These are phyloP conservation scores for Apiosordaria backusii DNA, from an alignment of 495 filamentous ascomycete genomes.

Conservation along the genomic window DNA sequence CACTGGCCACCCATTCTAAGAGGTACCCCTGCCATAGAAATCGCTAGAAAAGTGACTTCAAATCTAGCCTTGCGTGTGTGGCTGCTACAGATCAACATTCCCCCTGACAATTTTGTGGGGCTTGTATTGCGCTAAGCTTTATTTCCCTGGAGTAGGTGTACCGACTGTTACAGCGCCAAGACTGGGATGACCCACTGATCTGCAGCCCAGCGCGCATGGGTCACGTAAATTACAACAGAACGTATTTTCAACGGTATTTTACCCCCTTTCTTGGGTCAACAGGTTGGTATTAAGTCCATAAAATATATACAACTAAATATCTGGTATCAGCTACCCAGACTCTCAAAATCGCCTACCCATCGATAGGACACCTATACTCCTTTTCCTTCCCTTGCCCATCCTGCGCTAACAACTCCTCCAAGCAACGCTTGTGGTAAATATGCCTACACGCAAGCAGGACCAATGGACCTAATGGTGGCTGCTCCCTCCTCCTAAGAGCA, in stretches of 20 bases:
- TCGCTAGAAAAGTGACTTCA: too few relatives aligned
- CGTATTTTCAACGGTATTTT: neutral
- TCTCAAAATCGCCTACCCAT: slow-evolving; percentile 33
- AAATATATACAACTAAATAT: neutral
- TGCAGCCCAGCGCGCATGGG: neutral
- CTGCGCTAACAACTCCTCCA: slow-evolving; percentile 52
- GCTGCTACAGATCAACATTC: too few relatives aligned
- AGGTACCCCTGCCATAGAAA: too few relatives aligned
- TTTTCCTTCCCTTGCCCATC: slow-evolving; percentile 40
- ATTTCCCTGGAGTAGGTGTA: too few relatives aligned
- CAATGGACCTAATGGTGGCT: slow-evolving; percentile 43
- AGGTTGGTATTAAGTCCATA: neutral
- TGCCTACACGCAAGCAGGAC: slow-evolving; percentile 60
- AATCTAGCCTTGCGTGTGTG: too few relatives aligned
- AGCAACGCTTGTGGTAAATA: slow-evolving; percentile 58
- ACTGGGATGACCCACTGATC: neutral
- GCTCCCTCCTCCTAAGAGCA: slow-evolving; percentile 19
- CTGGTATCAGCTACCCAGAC: neutral
- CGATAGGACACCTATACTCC: slow-evolving; percentile 55
- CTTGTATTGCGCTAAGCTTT: too few relatives aligned
- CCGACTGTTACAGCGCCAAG: neutral
- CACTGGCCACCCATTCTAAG: too few relatives aligned
- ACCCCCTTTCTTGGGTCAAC: neutral
- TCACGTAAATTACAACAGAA: neutral
- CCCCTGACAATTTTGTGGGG: too few relatives aligned